Conservation (phyloP, 441 rosid genomes). For the Populus hybrid region DNA sequence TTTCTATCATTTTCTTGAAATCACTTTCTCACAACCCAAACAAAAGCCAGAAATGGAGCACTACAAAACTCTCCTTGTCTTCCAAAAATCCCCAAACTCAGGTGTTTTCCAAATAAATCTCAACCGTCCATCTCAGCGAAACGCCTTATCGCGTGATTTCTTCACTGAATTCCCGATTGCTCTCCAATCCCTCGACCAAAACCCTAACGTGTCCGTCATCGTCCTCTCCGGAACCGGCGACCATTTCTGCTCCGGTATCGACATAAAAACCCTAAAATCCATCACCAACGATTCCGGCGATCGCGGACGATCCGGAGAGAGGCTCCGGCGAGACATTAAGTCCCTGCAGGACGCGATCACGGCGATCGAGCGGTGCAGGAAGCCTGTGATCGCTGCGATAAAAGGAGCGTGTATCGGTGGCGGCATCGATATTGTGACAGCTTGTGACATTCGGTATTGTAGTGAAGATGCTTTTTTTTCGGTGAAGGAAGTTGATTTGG, state of each 20-base stretch:
- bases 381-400: conserved; percentile 67
- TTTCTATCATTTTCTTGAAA: not conserved
- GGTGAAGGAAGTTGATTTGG: conserved; percentile 80
- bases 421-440: conserved; percentile 58
- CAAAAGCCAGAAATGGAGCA: conserved; percentile 22
- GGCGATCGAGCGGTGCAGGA: conserved; percentile 68
- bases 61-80: conserved; percentile 49
- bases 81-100: conserved; percentile 32
- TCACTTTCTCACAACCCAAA: not conserved
- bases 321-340: conserved; percentile 48
- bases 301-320: conserved; percentile 46
- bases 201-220: conserved; percentile 51
- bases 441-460: conserved; percentile 76
- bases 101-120: conserved; percentile 50
- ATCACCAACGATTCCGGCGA: conserved; percentile 22
- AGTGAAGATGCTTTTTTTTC: conserved; percentile 58
- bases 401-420: conserved; percentile 80
- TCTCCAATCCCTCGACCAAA: conserved; percentile 52
- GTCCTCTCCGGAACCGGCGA: conserved; percentile 63
- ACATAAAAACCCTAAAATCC: conserved; percentile 40
- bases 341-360: conserved; percentile 63
- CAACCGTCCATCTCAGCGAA: conserved; percentile 57
- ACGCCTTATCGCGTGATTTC: conserved; percentile 66
- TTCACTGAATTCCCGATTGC: conserved; percentile 61
- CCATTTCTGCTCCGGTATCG: conserved; percentile 84